phyloP scores from a whole-genome alignment of 208 protist genomes.

The Endotrypanum monterogeii region DNA sequence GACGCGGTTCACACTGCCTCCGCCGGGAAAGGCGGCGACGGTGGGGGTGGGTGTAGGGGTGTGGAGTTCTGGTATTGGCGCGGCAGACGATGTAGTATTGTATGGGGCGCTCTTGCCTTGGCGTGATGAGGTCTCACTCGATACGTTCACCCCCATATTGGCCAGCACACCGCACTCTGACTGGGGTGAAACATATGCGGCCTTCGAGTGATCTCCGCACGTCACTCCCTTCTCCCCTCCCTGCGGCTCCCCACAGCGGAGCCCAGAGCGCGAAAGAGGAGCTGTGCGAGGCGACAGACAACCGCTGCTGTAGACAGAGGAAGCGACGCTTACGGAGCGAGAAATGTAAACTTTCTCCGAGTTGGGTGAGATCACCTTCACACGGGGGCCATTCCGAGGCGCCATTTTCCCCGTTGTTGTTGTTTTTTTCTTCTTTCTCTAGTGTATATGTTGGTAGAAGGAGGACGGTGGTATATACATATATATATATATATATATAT shows the following conservation, averaged over 20 bases:
- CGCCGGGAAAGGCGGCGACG: not conserved
- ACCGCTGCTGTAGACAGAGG: conserved; percentile 22
- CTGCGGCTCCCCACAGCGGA: not conserved
- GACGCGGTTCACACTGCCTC: not conserved
- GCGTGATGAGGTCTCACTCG: not conserved
- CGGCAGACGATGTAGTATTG: not conserved
- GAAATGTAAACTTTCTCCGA: conserved; percentile 39
- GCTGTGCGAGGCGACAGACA: not conserved
- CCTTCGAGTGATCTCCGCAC: not conserved
- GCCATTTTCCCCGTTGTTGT: too few relatives aligned
- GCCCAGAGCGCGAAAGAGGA: not conserved
- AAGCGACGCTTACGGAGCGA: conserved; percentile 39
- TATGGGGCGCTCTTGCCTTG: not conserved
- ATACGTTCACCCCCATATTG: conserved; percentile 17
- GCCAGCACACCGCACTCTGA: conserved; percentile 9
- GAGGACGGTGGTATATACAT: not conserved
- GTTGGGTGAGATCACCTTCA: conserved; percentile 59
- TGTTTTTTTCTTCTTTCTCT: not conserved
- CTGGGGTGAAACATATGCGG: not conserved
- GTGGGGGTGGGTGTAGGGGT: too few relatives aligned
- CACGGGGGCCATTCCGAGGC: conserved; percentile 32
- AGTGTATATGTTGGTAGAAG: not conserved
- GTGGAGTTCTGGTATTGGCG: not conserved
- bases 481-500: not conserved
- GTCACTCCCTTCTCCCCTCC: not conserved